Percentiles rank a stretch among this genome's conserved stretches.
Conservation (phyloP, 805 yeast genomes). For the Candida orba region DNA sequence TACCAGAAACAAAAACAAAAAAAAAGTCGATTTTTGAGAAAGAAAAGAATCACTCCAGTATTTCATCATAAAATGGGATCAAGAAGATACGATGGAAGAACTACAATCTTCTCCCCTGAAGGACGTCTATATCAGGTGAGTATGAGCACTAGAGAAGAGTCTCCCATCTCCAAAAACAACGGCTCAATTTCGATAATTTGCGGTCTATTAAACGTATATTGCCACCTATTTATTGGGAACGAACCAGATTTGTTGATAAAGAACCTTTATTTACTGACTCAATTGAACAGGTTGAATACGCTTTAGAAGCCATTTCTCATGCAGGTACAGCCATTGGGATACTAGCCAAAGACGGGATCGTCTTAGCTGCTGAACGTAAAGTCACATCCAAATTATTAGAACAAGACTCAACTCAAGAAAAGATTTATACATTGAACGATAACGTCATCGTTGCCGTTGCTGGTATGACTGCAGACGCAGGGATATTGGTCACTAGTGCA, state of each 20-base stretch:
- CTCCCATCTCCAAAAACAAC: no score
- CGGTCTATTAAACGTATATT: not conserved
- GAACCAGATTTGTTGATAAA: no score
- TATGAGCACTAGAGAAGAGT: no score
- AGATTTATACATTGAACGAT: constrained; percentile 71
- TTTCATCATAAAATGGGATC: constrained; percentile 45
- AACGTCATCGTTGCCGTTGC: constrained; percentile 91
- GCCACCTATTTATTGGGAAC: constrained; percentile 3
- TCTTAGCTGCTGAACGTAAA: constrained; percentile 93
- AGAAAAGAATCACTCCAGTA: not conserved
- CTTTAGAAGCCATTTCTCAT: constrained; percentile 94
- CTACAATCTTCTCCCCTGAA: constrained; percentile 98
- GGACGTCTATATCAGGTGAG: constrained; percentile 90
- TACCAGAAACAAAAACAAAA: no score
- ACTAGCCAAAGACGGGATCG: constrained; percentile 81
- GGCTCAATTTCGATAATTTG: not conserved
- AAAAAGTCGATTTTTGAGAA: not conserved
- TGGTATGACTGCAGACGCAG: constrained; percentile 96
- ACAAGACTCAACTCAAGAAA: constrained; percentile 90
- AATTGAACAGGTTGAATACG: constrained; percentile 70
- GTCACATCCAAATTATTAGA: constrained; percentile 89
- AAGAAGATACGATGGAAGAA: constrained; percentile 98
- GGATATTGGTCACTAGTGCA: constrained; percentile 82
- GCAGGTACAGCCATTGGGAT: constrained; percentile 97
- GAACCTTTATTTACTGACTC: not conserved